Evolutionary conservation across 2,329 filamentous ascomycete species (phyloP).

Genomic region (Graphilbum ipis-grandicollis): DNA sequence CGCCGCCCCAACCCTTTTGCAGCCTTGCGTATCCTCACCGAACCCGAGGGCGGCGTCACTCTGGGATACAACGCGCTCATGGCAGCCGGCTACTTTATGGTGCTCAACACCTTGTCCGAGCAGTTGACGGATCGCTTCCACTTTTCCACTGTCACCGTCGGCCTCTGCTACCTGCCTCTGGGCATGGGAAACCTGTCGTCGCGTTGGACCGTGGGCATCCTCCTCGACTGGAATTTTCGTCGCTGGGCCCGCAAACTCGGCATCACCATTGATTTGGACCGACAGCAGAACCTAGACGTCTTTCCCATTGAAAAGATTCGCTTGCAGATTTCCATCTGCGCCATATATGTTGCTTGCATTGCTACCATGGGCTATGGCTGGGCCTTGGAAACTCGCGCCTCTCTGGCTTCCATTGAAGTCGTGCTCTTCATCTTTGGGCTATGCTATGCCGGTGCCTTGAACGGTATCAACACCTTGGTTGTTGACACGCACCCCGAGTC

Average conservation of each 20-base stretch:
- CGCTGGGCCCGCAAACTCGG: conserved; percentile 7
- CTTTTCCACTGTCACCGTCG: conserved; percentile 7
- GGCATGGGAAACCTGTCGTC: conserved; percentile 8
- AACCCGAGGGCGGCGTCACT: conserved; percentile 12
- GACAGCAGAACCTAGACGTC: conserved; percentile 9
- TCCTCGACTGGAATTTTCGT: conserved; percentile 10
- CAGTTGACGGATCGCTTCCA: conserved; percentile 8
- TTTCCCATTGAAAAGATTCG: conserved; percentile 10
- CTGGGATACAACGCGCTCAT: conserved; percentile 11
- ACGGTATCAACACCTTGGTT: conserved; percentile 10
- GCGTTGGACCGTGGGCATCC: conserved; percentile 7
- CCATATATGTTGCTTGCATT: conserved; percentile 8
- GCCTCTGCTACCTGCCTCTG: conserved; percentile 10
- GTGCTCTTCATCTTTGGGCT: conserved; percentile 12
- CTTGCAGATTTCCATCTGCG: conserved; percentile 9
- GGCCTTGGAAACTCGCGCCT: conserved; percentile 10
- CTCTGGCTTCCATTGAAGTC: conserved; percentile 10
- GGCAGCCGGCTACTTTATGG: conserved; percentile 12
- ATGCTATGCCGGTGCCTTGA: conserved; percentile 9
- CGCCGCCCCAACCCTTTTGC: conserved; percentile 12
- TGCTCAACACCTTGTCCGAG: conserved; percentile 12
- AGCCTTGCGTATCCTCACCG: conserved; percentile 11
- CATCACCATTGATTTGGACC: conserved; percentile 6
- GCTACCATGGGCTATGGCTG: conserved; percentile 11
- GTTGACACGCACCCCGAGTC: conserved; percentile 8